phyloP scores from a whole-genome alignment of 352 stramenopile genomes.

The Saprolegnia parasitica region DNA sequence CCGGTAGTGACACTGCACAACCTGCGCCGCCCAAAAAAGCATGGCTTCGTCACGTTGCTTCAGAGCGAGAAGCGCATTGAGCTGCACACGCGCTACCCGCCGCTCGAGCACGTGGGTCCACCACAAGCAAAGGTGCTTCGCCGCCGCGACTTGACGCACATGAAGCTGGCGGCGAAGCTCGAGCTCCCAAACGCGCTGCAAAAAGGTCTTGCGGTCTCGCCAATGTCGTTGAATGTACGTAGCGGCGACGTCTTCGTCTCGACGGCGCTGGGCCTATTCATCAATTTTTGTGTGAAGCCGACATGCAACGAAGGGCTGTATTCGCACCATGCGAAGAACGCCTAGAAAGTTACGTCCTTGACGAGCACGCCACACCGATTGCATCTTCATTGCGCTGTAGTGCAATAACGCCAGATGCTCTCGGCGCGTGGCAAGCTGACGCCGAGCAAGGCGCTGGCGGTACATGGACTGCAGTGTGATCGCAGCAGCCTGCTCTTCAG shows the following conservation, averaged over 20 bases:
- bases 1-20: slow-evolving; percentile 69
- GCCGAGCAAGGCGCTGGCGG: slow-evolving; percentile 43
- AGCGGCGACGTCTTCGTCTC: slow-evolving; percentile 37
- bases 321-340: slow-evolving; percentile 12
- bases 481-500: slow-evolving; percentile 42
- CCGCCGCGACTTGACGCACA: slow-evolving; percentile 36
- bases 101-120: slow-evolving; percentile 15
- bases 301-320: slow-evolving; percentile 31
- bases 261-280: slow-evolving; percentile 30
- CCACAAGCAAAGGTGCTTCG: slow-evolving; percentile 43
- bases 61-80: slow-evolving; percentile 42
- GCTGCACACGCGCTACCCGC: slow-evolving; percentile 29
- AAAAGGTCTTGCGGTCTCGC: slow-evolving; percentile 35
- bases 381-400: slow-evolving; percentile 3
- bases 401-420: not conserved
- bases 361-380: slow-evolving; percentile 15
- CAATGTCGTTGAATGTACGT: slow-evolving; percentile 51
- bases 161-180: slow-evolving; percentile 38
- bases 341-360: slow-evolving; percentile 22
- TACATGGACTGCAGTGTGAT: slow-evolving; percentile 58
- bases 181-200: slow-evolving; percentile 40
- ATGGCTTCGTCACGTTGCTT: slow-evolving; percentile 51
- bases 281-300: not conserved
- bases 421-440: slow-evolving; percentile 31
- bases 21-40: slow-evolving; percentile 57